Conservation (phyloP, 805 yeast genomes). For the Nakazawaea pomicola region DNA sequence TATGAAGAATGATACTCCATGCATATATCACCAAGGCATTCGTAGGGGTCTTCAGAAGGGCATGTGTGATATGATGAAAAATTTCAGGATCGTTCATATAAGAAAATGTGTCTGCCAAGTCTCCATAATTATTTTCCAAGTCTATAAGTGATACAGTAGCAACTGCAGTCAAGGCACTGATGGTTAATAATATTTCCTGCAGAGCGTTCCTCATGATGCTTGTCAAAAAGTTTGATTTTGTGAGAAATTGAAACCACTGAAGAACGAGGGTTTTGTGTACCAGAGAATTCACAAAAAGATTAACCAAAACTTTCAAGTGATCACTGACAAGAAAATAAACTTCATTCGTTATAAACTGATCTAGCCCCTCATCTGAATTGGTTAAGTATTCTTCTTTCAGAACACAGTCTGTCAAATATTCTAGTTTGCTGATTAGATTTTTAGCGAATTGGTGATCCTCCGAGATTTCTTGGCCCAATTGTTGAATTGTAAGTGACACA, state of each 20-base stretch:
- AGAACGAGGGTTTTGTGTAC: conserved; percentile 27
- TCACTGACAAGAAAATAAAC: conserved; percentile 12
- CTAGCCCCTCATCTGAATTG: not conserved
- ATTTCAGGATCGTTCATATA: conserved; percentile 34
- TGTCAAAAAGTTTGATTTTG: conserved; percentile 25
- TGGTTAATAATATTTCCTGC: conserved; percentile 9
- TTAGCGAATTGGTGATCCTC: conserved; percentile 3
- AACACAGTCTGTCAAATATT: not conserved
- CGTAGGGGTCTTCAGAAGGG: conserved; percentile 29
- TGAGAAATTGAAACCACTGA: conserved; percentile 55
- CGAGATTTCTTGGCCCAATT: conserved; percentile 34
- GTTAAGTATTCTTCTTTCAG: conserved; percentile 4
- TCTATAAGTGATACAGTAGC: conserved; percentile 52
- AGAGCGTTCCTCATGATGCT: conserved; percentile 1
- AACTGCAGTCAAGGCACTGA: conserved; percentile 44
- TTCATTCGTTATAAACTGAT: conserved; percentile 1
- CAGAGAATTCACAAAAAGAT: conserved; percentile 22
- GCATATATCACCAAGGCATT: conserved; percentile 53
- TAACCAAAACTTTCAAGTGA: conserved; percentile 18
- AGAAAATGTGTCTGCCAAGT: conserved; percentile 31
- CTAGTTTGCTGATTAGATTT: not conserved
- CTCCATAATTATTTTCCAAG: conserved; percentile 43
- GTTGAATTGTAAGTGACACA: conserved; percentile 25
- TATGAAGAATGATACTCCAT: conserved; percentile 60
- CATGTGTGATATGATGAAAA: conserved; percentile 35